Evolutionary conservation across 306 rosid genomes (phyloP).

Genomic region (Phaseolus lunatus): DNA sequence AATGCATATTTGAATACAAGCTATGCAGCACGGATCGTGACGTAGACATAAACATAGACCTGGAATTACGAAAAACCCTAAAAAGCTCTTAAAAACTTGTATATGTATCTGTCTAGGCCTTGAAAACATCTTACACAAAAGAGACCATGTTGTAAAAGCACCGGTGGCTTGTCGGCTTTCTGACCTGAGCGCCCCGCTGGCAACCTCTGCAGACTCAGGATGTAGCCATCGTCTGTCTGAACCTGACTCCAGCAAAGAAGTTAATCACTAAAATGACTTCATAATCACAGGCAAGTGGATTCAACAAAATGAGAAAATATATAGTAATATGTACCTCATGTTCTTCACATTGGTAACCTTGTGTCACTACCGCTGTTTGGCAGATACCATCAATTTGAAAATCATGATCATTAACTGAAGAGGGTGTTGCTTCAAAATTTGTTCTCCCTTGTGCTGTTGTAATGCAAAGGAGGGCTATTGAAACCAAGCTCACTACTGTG

Average conservation of each 20-base stretch:
- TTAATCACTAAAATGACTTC: neutral
- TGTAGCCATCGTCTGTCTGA: conserved; percentile 66
- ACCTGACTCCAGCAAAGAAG: conserved; percentile 46
- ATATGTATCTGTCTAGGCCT: neutral
- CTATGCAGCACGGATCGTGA: too few relatives aligned
- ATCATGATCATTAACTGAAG: neutral
- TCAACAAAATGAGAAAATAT: too few relatives aligned
- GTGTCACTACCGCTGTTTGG: conserved; percentile 56
- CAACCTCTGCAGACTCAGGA: conserved; percentile 71
- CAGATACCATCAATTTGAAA: conserved; percentile 50
- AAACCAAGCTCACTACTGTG: neutral
- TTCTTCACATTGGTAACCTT: conserved; percentile 68
- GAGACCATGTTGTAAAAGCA: conserved; percentile 70
- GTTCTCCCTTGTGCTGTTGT: conserved; percentile 35
- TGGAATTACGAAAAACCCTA: too few relatives aligned
- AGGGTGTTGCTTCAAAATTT: neutral
- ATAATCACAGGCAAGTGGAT: neutral
- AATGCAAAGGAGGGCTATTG: neutral
- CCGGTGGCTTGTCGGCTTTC: conserved; percentile 53
- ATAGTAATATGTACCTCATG: conserved; percentile 42
- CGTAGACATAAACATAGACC: too few relatives aligned
- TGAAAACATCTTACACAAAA: conserved; percentile 50
- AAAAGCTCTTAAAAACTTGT: too few relatives aligned
- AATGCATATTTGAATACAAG: too few relatives aligned
- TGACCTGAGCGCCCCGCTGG: conserved; percentile 45